A percentile compares a stretch with the other conserved stretches of the same genome.
These are phyloP conservation scores for Scheffersomyces lignicola DNA, from an alignment of 1,139 yeast species.

Conservation along the genomic window DNA sequence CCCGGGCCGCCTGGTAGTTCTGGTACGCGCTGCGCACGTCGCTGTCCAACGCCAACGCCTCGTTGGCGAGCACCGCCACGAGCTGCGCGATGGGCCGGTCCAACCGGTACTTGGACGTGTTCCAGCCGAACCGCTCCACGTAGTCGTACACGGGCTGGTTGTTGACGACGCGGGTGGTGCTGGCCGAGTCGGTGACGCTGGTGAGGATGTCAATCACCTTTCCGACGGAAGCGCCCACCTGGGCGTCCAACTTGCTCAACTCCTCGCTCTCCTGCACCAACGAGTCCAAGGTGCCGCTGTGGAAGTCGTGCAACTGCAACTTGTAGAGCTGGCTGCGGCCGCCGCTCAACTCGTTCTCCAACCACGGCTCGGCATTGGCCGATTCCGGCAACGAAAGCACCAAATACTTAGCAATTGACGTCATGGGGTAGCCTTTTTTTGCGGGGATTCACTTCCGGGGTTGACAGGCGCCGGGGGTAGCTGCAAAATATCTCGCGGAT, in stretches of 20 bases:
- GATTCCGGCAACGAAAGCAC: constrained; percentile 56
- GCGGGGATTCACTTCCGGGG: too few relatives aligned
- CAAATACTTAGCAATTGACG: constrained; percentile 40
- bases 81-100: constrained; percentile 82
- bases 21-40: constrained; percentile 76
- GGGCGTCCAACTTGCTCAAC: constrained; percentile 74
- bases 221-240: constrained; percentile 63
- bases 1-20: constrained; percentile 76
- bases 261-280: constrained; percentile 91
- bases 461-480: too few relatives aligned
- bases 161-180: constrained; percentile 32
- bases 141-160: constrained; percentile 57
- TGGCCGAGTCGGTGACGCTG: constrained; percentile 43
- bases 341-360: constrained; percentile 43
- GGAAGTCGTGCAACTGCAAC: constrained; percentile 79
- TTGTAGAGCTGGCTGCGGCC: constrained; percentile 43
- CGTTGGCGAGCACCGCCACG: constrained; percentile 67
- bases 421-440: too few relatives aligned
- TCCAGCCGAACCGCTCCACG: constrained; percentile 81
- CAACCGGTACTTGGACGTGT: constrained; percentile 76
- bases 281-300: constrained; percentile 92
- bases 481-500: too few relatives aligned
- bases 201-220: constrained; percentile 76
- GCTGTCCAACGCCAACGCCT: constrained; percentile 76
- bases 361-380: constrained; percentile 43